phyloP scores from a whole-genome alignment of 768 basidiomycete species.

The Leccinum longicurvipes region DNA sequence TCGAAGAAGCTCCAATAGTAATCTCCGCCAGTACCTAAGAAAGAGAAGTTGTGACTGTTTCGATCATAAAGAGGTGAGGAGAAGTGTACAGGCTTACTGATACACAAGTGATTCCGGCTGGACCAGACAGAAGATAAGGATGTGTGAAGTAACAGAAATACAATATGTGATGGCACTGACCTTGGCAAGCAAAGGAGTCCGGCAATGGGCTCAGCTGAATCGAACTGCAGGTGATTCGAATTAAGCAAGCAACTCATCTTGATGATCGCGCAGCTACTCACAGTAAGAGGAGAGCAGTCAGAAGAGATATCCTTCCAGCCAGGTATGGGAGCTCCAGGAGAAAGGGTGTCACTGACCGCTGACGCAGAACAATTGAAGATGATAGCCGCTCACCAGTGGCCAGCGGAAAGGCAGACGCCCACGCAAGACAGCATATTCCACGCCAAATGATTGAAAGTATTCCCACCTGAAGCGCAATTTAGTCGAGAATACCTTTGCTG shows the following conservation, averaged over 20 bases:
- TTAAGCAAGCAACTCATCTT: neutral
- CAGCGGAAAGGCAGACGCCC: conserved; percentile 22
- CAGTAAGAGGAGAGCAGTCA: conserved; percentile 15
- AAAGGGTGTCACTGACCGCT: neutral
- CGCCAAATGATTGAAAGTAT: conserved; percentile 13
- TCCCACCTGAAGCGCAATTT: conserved; percentile 20
- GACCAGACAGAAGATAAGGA: conserved; percentile 1
- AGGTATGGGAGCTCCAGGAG: conserved; percentile 22
- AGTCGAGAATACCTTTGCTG: neutral
- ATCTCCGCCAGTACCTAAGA: conserved; percentile 16
- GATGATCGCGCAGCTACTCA: neutral
- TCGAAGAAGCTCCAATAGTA: conserved; percentile 16
- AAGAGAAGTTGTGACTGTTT: neutral
- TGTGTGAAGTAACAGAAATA: neutral
- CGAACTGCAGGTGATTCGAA: conserved; percentile 2
- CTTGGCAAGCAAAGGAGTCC: conserved; percentile 3
- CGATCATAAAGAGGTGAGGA: neutral
- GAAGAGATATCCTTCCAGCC: conserved; percentile 16
- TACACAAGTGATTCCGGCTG: neutral
- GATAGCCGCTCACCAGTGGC: conserved; percentile 19
- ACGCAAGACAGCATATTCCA: conserved; percentile 23
- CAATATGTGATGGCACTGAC: conserved; percentile 14
- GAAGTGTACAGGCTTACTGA: conserved; percentile 5
- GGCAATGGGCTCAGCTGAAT: neutral
- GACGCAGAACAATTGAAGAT: neutral